Evolutionary conservation across 2,329 filamentous ascomycete species (phyloP), one percentile per base, ranked within the genome.

Genomic region (Helotiales sp.): DNA sequence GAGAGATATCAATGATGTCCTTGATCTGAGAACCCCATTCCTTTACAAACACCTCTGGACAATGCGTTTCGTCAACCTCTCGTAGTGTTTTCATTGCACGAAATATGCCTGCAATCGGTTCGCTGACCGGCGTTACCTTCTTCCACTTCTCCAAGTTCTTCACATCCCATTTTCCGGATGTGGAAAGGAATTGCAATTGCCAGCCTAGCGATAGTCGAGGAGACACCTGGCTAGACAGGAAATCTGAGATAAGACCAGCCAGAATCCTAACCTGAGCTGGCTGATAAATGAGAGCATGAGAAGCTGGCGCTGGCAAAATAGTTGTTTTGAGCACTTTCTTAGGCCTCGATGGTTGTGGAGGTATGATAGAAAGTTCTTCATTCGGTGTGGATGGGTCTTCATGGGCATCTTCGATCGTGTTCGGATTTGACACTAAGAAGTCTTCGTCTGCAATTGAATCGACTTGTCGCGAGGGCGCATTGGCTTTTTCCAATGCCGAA

Each of bases 81-180:
- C 93, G 85, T 19, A 98, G 81, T 0, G 95, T 98, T 75, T 98
- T 97, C 81, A 97, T 89, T 2, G 91, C 93, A 25, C 90, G 86
- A 71, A 97, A 97, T 4, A 92, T 79, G 13, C 85, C 84, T 0
- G 83, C 90, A 59, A 98, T 95, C 3, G 88, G 86, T 1, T 82
- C 80, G 0, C 90, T 96, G 1, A 96, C 90, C 0, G 92, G 89
- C 1, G 78, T 74, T 0, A 96, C 89, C 17, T 85, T 85, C 72
- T 90, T 83, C 93, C 93, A 98, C 71, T 98, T 98, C 58, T 83
- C 86, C 10, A 97, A 80, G 69, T 98, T 98, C 76, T 98, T 98
- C 65, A 98, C 91, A 69, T 97, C 93, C 93, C 93, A 98, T 75
- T 98, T 98, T 2, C 93, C 93, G 65, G 92, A 90, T 1, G 89